A percentile compares a stretch with the other conserved stretches of the same genome.
phyloP scores from a whole-genome alignment of 148 eudicot genomes.

The Silene conica region DNA sequence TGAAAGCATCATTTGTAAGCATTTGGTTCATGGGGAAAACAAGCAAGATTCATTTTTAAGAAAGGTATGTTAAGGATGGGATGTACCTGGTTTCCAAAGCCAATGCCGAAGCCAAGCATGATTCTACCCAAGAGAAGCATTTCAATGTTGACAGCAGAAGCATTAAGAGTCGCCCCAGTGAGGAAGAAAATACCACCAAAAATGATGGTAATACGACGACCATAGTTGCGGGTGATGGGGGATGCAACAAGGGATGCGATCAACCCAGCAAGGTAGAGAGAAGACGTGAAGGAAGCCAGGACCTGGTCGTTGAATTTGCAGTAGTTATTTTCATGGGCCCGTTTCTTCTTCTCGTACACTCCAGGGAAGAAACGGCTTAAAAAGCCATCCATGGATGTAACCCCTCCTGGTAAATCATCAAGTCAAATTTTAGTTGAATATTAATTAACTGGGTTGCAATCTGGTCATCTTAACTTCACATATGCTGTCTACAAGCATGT shows the following conservation, averaged over 20 bases:
- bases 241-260: constrained; percentile 72
- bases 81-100: constrained; percentile 83
- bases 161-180: constrained; percentile 66
- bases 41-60: not conserved
- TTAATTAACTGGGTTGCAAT: not conserved
- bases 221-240: constrained; percentile 55
- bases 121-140: constrained; percentile 83
- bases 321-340: constrained; percentile 67
- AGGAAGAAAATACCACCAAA: constrained; percentile 73
- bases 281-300: constrained; percentile 79
- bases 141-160: constrained; percentile 55
- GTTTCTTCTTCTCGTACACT: constrained; percentile 49
- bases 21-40: too few relatives aligned
- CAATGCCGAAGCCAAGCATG: constrained; percentile 93
- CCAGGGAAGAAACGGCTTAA: constrained; percentile 59
- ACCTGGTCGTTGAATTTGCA: constrained; percentile 94
- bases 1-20: constrained; percentile 15
- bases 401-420: constrained; percentile 49
- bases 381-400: constrained; percentile 84
- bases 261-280: constrained; percentile 78
- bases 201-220: constrained; percentile 64
- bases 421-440: too few relatives aligned
- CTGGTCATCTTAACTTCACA: not conserved
- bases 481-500: not conserved
- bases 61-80: not conserved